phyloP scores from a whole-genome alignment of 2,329 filamentous ascomycete species.

The Dothideomycetidae sp. region DNA sequence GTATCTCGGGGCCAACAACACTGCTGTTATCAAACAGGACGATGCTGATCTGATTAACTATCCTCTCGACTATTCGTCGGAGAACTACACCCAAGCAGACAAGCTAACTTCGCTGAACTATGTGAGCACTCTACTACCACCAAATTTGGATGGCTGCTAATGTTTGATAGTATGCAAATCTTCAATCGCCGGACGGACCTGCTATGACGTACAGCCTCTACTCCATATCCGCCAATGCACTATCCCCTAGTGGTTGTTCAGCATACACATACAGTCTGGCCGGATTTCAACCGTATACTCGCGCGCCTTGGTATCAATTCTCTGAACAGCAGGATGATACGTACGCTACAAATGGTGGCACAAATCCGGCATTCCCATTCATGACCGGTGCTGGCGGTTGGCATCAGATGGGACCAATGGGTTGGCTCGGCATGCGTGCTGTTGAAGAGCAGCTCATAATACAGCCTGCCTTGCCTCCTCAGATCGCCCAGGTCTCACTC shows the following conservation, averaged over 20 bases:
- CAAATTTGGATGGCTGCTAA: background rate
- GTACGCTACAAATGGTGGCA: constrained; percentile 45
- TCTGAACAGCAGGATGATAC: constrained; percentile 55
- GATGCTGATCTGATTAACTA: constrained; percentile 54
- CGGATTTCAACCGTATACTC: constrained; percentile 47
- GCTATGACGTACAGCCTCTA: constrained; percentile 63
- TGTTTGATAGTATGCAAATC: constrained; percentile 33
- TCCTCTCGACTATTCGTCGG: constrained; percentile 39
- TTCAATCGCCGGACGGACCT: constrained; percentile 52
- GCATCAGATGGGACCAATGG: constrained; percentile 52
- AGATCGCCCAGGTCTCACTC: constrained; percentile 46
- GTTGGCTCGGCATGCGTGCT: constrained; percentile 50
- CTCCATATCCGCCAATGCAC: constrained; percentile 49
- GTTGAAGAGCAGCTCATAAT: constrained; percentile 46
- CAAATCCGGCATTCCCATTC: constrained; percentile 57
- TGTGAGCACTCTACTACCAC: constrained; percentile 8
- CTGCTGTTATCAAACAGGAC: constrained; percentile 46
- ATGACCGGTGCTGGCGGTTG: constrained; percentile 56
- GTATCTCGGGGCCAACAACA: constrained; percentile 13
- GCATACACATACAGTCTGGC: constrained; percentile 54
- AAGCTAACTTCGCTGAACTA: constrained; percentile 39
- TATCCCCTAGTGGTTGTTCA: constrained; percentile 53
- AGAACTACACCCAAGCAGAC: constrained; percentile 37
- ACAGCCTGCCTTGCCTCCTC: constrained; percentile 50
- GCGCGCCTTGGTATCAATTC: constrained; percentile 56